Evolutionary conservation across 2,329 filamentous ascomycete species (phyloP).

Genomic region (Sclerotinia subarctica): DNA sequence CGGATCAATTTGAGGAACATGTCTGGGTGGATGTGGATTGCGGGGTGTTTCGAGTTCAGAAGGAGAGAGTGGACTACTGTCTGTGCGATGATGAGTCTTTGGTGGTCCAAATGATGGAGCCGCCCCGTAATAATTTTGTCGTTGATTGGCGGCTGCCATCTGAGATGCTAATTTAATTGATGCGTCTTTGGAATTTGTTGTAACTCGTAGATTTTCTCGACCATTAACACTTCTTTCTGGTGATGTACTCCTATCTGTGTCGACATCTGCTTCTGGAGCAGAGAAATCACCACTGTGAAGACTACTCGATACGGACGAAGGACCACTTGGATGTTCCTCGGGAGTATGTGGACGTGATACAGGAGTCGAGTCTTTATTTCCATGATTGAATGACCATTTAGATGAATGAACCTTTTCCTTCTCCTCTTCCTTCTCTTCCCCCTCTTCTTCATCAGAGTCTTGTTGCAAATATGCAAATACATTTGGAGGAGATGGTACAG

Average conservation of each 20-base stretch:
- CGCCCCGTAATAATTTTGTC: slow-evolving; percentile 32
- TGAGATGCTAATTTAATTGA: slow-evolving; percentile 36
- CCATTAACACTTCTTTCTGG: slow-evolving; percentile 44
- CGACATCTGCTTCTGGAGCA: slow-evolving; percentile 39
- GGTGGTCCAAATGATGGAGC: slow-evolving; percentile 33
- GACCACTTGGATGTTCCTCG: slow-evolving; percentile 34
- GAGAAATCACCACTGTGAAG: slow-evolving; percentile 40
- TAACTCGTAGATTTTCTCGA: slow-evolving; percentile 21
- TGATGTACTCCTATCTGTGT: slow-evolving; percentile 47
- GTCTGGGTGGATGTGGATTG: slow-evolving; percentile 29
- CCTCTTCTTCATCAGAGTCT: slow-evolving; percentile 22
- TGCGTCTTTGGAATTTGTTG: slow-evolving; percentile 26
- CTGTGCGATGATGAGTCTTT: slow-evolving; percentile 44
- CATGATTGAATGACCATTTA: slow-evolving; percentile 24
- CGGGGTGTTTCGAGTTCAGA: slow-evolving; percentile 37
- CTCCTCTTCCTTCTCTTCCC: slow-evolving; percentile 6
- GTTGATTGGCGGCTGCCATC: slow-evolving; percentile 36
- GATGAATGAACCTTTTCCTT: slow-evolving; percentile 21
- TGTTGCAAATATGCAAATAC: slow-evolving; percentile 35
- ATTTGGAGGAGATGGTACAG: slow-evolving; percentile 35
- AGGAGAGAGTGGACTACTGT: slow-evolving; percentile 26
- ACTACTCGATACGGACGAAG: slow-evolving; percentile 37
- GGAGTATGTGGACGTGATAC: slow-evolving; percentile 26
- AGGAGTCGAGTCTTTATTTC: neutral
- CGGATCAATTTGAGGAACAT: slow-evolving; percentile 43